These are phyloP conservation scores for Chytridium lagenaria DNA, from an alignment of 371 early-diverging fungal genomes.

Conservation along the genomic window DNA sequence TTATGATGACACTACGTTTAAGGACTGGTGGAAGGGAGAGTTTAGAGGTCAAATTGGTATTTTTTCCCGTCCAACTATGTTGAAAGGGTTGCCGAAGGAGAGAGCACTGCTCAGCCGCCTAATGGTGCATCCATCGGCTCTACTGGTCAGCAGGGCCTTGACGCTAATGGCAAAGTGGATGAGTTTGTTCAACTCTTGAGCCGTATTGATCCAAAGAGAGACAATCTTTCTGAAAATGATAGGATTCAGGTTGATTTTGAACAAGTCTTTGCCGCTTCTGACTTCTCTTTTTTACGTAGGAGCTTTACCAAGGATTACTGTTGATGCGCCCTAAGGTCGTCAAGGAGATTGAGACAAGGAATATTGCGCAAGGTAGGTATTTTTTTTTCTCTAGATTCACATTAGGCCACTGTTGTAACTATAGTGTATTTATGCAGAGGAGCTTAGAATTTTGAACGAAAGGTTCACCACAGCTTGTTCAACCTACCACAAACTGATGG, in stretches of 20 bases:
- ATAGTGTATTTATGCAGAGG: conserved; percentile 35
- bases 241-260: conserved; percentile 67
- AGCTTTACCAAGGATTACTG: conserved; percentile 68
- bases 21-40: conserved; percentile 93
- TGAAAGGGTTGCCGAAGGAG: conserved; percentile 49
- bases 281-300: conserved; percentile 27
- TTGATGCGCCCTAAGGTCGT: conserved; percentile 80
- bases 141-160: conserved; percentile 61
- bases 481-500: conserved; percentile 54
- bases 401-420: neutral
- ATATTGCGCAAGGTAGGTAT: conserved; percentile 82
- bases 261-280: neutral
- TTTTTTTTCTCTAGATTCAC: neutral
- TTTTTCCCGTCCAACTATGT: conserved; percentile 92
- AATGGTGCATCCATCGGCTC: conserved; percentile 24
- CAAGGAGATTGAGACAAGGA: conserved; percentile 77
- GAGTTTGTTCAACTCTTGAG: conserved; percentile 76
- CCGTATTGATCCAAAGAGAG: conserved; percentile 76
- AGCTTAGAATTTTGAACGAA: conserved; percentile 44
- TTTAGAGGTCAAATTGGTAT: conserved; percentile 73
- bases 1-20: conserved; percentile 76
- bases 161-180: conserved; percentile 77
- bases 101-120: neutral
- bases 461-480: conserved; percentile 47
- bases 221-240: conserved; percentile 88